Base-by-base conservation (phyloP, 257 asterid species). In the Gentiana straminea region DNA sequence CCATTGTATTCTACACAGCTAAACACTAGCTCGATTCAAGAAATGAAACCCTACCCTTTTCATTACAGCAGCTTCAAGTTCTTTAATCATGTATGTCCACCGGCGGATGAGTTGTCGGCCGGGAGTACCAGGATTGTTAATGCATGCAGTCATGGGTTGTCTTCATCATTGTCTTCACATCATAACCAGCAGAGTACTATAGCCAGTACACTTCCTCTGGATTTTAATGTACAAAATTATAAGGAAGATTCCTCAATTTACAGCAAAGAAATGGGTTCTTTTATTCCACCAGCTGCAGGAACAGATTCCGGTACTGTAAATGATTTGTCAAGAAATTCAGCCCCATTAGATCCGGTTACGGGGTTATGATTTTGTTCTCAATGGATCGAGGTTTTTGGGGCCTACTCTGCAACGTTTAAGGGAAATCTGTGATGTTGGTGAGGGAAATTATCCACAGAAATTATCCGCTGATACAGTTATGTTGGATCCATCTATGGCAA, bases 361-460 rank as follows among this genome's bases (percentile, higher is more conserved):
- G 98, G 98, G 96, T 8, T 91, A 91, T 54, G 91, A 96, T 54
- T 84, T 87, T 8, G 79, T 87, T 5, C 24, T 91, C 64, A 84
- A 74, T 59, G 91, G 94, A 8, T 87, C 96, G 4, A 82, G 82
- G 46, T 87, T 91, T 52, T 61, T 87, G 85, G 81, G 77, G 59
- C 96, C 96, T 4, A 90, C 98, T 11, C 98, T 84, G 52, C 81
- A 76, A 62, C 62, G 87, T 71, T 48, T 91, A 81, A 95, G 80
- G 52, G 96, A 91, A 77, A 76, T 83, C 57, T 87, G 95, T 57
- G 86, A 76, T 55, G 84, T 80, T 54, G 84, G 87, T 13, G 70
- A 76, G 33, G 94, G 79, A 33, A 49, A 82, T 58, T 87, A 73
- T 33, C 70, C 62, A 0, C 89, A 82, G 5, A 86, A 64, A 59